Percentiles rank a stretch among this genome's conserved stretches.
Conservation (phyloP, 2,329 filamentous ascomycete species). For the Trichoderma polysporum region DNA sequence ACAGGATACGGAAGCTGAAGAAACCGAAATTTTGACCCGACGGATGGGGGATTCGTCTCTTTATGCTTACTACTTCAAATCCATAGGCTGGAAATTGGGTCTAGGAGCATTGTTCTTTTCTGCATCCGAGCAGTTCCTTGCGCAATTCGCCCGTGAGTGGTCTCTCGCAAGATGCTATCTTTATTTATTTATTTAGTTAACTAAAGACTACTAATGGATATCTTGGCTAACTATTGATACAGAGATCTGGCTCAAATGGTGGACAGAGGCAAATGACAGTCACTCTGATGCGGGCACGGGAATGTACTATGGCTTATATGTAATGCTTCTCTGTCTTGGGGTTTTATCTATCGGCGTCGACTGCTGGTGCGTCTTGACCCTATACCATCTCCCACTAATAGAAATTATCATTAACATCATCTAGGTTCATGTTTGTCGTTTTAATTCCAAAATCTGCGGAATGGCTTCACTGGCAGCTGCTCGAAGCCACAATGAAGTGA, state of each 20-base stretch:
- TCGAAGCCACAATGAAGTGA: slow-evolving; percentile 34
- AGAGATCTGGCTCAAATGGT: slow-evolving; percentile 31
- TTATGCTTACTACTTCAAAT: not conserved
- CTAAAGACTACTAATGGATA: too few species aligned
- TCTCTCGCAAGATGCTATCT: not conserved
- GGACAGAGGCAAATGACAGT: slow-evolving; percentile 26
- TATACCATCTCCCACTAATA: too few species aligned
- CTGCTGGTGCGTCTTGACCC: slow-evolving; percentile 19
- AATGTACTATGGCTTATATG: slow-evolving; percentile 28
- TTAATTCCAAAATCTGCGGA: slow-evolving; percentile 23
- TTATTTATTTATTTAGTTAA: not conserved
- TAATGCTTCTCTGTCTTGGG: slow-evolving; percentile 21
- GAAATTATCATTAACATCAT: not conserved
- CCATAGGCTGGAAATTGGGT: not conserved
- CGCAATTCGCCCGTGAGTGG: not conserved
- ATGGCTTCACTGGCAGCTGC: slow-evolving; percentile 26
- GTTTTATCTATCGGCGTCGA: slow-evolving; percentile 23
- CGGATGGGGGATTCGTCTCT: not conserved
- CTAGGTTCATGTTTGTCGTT: not conserved
- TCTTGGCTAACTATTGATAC: not conserved
- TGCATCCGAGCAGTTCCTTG: not conserved
- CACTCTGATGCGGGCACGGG: slow-evolving; percentile 25
- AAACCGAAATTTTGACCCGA: slow-evolving; percentile 17
- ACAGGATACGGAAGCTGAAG: slow-evolving; percentile 1
- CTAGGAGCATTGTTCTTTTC: not conserved